These are phyloP conservation scores for Termitomyces sp. DNA, from an alignment of 768 basidiomycete genomes.

Conservation along the genomic window DNA sequence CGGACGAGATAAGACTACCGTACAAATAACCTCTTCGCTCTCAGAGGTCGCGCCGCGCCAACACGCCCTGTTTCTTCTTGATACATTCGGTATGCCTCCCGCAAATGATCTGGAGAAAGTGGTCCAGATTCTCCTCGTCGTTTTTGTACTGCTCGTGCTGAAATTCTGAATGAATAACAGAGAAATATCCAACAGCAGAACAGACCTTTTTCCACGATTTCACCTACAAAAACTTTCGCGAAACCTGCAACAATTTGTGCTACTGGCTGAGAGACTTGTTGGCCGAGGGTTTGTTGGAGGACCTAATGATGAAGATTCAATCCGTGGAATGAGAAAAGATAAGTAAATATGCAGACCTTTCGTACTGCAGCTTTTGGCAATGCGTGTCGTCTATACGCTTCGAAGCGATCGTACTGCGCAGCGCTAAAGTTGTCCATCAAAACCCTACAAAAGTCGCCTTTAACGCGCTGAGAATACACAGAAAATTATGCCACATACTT, in stretches of 20 bases:
- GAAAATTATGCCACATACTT: conserved; percentile 44
- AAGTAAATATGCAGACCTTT: conserved; percentile 45
- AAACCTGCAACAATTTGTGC: conserved; percentile 90
- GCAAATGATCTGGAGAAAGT: conserved; percentile 82
- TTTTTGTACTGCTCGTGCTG: conserved; percentile 75
- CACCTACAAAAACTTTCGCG: conserved; percentile 89
- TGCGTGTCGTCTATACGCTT: conserved; percentile 82
- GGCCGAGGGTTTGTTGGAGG: conserved; percentile 76
- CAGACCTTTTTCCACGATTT: conserved; percentile 85
- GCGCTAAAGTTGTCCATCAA: conserved; percentile 86
- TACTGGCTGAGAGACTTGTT: conserved; percentile 83
- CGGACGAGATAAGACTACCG: conserved; percentile 31
- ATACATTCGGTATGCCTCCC: conserved; percentile 85
- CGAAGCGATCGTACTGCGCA: conserved; percentile 85
- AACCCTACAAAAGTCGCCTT: conserved; percentile 45
- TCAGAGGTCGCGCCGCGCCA: conserved; percentile 69
- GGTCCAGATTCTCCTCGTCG: conserved; percentile 74
- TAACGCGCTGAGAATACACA: background rate
- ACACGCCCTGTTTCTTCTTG: conserved; percentile 79
- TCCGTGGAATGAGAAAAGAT: background rate
- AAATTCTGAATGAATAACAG: background rate
- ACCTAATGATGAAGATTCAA: conserved; percentile 44
- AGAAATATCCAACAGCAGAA: conserved; percentile 2
- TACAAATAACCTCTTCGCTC: conserved; percentile 72
- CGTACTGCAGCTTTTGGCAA: conserved; percentile 80